phyloP scores from a whole-genome alignment of 352 stramenopile genomes.

The Pythium insidiosum region DNA sequence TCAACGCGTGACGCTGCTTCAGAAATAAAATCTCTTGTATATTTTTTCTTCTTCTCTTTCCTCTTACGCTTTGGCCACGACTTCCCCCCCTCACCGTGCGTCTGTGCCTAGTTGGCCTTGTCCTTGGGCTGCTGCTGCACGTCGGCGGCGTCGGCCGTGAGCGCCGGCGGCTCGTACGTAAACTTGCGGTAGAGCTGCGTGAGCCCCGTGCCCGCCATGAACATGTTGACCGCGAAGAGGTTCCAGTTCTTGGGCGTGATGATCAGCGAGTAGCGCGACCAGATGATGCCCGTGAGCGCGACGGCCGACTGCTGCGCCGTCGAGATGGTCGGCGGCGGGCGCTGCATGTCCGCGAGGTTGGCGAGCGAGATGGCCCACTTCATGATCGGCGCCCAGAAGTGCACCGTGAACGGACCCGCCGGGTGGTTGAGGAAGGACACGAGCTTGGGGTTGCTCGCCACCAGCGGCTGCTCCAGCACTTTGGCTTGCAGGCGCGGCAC shows the following conservation, averaged over 20 bases:
- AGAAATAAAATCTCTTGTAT: too few relatives aligned
- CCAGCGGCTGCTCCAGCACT: slow-evolving; percentile 56
- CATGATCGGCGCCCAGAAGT: slow-evolving; percentile 87
- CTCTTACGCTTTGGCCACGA: slow-evolving; percentile 18
- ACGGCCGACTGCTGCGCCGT: slow-evolving; percentile 78
- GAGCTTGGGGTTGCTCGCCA: slow-evolving; percentile 65
- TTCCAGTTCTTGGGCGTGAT: slow-evolving; percentile 91
- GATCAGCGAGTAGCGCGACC: slow-evolving; percentile 83
- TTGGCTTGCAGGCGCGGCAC: slow-evolving; percentile 70
- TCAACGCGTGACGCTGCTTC: too few relatives aligned
- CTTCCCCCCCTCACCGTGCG: too few relatives aligned
- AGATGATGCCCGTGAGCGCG: slow-evolving; percentile 81
- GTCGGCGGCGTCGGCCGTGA: background rate
- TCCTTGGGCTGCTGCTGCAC: background rate
- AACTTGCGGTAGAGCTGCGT: slow-evolving; percentile 80
- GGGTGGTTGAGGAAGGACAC: slow-evolving; percentile 55
- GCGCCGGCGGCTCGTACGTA: slow-evolving; percentile 24
- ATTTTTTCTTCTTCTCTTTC: too few relatives aligned
- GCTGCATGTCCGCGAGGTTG: slow-evolving; percentile 83
- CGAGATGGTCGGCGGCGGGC: slow-evolving; percentile 74
- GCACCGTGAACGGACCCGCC: slow-evolving; percentile 77
- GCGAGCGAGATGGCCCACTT: slow-evolving; percentile 87
- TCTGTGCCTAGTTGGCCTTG: slow-evolving; percentile 3
- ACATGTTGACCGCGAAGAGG: slow-evolving; percentile 85
- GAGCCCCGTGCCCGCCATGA: slow-evolving; percentile 82